phyloP scores from a whole-genome alignment of 2,329 filamentous ascomycete species.

The Fusarium stilboides region DNA sequence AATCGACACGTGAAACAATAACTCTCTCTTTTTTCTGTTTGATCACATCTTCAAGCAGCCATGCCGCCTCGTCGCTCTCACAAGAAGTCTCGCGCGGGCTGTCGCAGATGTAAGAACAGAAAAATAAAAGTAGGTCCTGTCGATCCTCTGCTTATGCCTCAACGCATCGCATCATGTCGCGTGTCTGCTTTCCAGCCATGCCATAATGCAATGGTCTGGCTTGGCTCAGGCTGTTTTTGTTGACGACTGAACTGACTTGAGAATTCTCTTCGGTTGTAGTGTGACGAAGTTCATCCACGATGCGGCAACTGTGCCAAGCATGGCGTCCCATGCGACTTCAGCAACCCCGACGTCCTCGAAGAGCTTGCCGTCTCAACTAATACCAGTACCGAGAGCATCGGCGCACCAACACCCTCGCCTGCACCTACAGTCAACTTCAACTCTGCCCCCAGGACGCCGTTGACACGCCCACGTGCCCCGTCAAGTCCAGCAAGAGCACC shows the following conservation, averaged over 20 bases:
- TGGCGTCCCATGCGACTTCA: constrained; percentile 77
- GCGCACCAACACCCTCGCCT: constrained; percentile 46
- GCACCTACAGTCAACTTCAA: constrained; percentile 39
- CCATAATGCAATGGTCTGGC: constrained; percentile 6
- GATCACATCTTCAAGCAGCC: constrained; percentile 26
- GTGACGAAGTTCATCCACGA: constrained; percentile 75
- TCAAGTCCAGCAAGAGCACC: constrained; percentile 38
- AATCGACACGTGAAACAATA: constrained; percentile 38
- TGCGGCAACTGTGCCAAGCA: constrained; percentile 79
- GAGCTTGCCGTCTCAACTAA: constrained; percentile 60
- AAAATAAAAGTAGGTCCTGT: constrained; percentile 74
- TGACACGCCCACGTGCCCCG: constrained; percentile 44
- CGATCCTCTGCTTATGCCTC: constrained; percentile 16
- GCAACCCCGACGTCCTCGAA: constrained; percentile 64
- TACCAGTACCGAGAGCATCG: constrained; percentile 50
- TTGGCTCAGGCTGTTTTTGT: constrained; percentile 8
- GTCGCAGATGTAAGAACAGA: constrained; percentile 75
- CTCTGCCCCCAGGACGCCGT: constrained; percentile 45
- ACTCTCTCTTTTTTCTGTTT: constrained; percentile 1
- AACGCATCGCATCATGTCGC: constrained; percentile 23
- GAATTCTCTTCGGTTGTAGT: constrained; percentile 58
- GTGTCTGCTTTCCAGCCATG: constrained; percentile 6
- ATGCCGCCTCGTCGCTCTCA: constrained; percentile 78
- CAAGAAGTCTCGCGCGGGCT: constrained; percentile 79
- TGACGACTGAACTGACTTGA: constrained; percentile 30